Percentiles rank a stretch among this genome's conserved stretches.
Evolutionary conservation across 257 asterid genomes (phyloP).

Genomic region (Rauvolfia tetraphylla): DNA sequence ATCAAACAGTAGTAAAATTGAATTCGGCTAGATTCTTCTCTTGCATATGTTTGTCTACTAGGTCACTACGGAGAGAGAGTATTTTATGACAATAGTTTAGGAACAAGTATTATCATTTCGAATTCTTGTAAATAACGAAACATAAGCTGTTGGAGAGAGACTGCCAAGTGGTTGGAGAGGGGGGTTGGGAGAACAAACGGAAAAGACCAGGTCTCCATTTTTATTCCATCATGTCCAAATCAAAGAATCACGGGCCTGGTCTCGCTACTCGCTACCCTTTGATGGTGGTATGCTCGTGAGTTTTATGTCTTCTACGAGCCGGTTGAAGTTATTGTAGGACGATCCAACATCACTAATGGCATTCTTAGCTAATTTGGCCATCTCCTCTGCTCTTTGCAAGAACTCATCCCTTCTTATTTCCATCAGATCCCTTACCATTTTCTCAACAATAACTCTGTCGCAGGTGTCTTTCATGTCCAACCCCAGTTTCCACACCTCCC

Average conservation of each 20-base stretch:
- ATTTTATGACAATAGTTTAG: no score
- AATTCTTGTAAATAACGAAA: no score
- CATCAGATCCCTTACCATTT: conserved; percentile 26
- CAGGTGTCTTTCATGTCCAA: conserved; percentile 32
- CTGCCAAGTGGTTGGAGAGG: no score
- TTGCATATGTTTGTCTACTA: no score
- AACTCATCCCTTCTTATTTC: conserved; percentile 23
- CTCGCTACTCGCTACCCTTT: neutral
- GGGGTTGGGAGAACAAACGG: no score
- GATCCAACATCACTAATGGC: conserved; percentile 23
- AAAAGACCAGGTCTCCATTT: no score
- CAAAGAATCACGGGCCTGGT: neutral
- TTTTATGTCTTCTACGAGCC: conserved; percentile 24
- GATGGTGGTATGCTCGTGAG: neutral
- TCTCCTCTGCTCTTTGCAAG: conserved; percentile 12
- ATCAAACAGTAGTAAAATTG: no score
- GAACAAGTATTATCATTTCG: no score
- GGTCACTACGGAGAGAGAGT: no score
- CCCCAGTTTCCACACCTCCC: conserved; percentile 31
- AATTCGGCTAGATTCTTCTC: no score
- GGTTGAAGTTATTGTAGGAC: conserved; percentile 19
- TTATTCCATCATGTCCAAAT: neutral
- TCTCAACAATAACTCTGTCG: conserved; percentile 19
- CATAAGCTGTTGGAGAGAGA: no score
- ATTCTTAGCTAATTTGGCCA: conserved; percentile 20